These are phyloP conservation scores for Colletotrichum sp. DNA, from an alignment of 2,329 filamentous ascomycete genomes.

Conservation along the genomic window DNA sequence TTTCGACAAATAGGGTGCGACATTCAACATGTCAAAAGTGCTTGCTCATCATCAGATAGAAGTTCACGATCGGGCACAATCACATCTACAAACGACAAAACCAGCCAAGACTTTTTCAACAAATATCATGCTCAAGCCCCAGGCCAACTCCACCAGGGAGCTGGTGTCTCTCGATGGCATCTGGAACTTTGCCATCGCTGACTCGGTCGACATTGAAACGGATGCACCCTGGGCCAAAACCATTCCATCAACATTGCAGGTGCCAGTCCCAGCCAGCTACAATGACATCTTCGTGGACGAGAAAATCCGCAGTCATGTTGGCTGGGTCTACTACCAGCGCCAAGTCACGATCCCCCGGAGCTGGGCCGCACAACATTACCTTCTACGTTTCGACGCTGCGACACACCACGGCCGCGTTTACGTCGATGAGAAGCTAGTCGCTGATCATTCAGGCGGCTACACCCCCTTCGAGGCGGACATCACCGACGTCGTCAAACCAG, in stretches of 20 bases:
- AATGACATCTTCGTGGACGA: slow-evolving; percentile 27
- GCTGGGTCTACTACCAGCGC: slow-evolving; percentile 35
- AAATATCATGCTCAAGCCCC: slow-evolving; percentile 24
- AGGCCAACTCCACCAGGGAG: slow-evolving; percentile 17
- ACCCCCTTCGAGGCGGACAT: slow-evolving; percentile 31
- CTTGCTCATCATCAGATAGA: neutral
- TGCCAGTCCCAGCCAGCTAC: slow-evolving; percentile 29
- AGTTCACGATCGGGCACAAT: neutral
- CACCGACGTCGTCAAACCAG: slow-evolving; percentile 23
- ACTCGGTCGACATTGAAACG: slow-evolving; percentile 10
- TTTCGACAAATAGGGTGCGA: neutral
- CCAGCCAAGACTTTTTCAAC: neutral
- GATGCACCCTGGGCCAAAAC: slow-evolving; percentile 30
- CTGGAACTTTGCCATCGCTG: slow-evolving; percentile 27
- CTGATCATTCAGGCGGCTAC: slow-evolving; percentile 30
- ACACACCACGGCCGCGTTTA: slow-evolving; percentile 32
- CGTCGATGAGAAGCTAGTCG: slow-evolving; percentile 27
- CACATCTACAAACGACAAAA: neutral
- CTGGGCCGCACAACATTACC: slow-evolving; percentile 23
- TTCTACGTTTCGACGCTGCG: slow-evolving; percentile 30
- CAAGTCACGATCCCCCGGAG: slow-evolving; percentile 26
- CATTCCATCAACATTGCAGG: slow-evolving; percentile 24
- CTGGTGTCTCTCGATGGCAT: slow-evolving; percentile 26
- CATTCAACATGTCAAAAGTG: neutral
- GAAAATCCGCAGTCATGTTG: slow-evolving; percentile 31